Conservation (phyloP, 805 yeast species). For the Lipomyces spencermartinsiae region DNA sequence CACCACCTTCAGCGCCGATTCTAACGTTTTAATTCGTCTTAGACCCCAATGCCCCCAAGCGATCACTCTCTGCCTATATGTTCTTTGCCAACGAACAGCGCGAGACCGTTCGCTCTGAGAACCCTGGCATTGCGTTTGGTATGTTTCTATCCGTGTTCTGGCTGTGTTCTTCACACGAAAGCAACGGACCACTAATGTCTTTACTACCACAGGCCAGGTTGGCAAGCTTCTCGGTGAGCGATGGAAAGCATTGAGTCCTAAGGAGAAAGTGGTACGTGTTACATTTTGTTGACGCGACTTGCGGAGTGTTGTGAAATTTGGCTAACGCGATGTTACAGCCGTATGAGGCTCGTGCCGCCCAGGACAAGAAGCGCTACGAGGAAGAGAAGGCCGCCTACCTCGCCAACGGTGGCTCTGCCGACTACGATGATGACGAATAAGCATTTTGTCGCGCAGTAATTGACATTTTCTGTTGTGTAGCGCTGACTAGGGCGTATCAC, state of each 20-base stretch:
- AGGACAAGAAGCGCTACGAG: constrained; percentile 98
- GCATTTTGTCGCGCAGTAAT: not conserved
- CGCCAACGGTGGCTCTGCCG: constrained; percentile 53
- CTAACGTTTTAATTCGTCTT: not conserved
- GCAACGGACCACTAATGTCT: constrained; percentile 3
- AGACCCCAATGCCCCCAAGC: constrained; percentile 99
- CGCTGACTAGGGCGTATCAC: not conserved
- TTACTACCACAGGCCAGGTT: constrained; percentile 60
- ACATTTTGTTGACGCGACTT: not conserved
- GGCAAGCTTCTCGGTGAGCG: constrained; percentile 94
- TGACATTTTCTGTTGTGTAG: not conserved
- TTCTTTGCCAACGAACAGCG: constrained; percentile 98
- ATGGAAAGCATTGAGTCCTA: constrained; percentile 89
- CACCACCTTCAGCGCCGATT: too few relatives aligned
- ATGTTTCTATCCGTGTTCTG: constrained; percentile 11
- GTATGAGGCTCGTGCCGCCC: constrained; percentile 90
- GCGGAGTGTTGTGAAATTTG: not conserved
- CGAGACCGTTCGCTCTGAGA: constrained; percentile 92
- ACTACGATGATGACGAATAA: constrained; percentile 42
- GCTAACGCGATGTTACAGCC: constrained; percentile 51
- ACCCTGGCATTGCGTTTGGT: constrained; percentile 95
- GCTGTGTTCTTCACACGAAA: not conserved
- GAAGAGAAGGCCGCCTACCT: constrained; percentile 87
- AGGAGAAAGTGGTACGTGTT: constrained; percentile 61
- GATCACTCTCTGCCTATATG: constrained; percentile 98